These are phyloP conservation scores for Candida nemodendra DNA, from an alignment of 805 yeast species.

Conservation along the genomic window DNA sequence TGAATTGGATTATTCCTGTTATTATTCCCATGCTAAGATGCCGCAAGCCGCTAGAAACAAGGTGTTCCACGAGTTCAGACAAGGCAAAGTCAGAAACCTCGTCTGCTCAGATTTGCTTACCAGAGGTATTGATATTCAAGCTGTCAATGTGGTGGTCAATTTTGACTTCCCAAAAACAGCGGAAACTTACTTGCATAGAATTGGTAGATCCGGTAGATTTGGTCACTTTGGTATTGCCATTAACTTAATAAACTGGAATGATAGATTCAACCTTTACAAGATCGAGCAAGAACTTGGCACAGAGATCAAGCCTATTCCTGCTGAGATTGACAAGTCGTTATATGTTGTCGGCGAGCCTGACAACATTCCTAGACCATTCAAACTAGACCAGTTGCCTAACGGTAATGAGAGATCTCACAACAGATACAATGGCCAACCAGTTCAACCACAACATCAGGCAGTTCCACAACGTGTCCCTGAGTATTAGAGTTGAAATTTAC, in stretches of 20 bases:
- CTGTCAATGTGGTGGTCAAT: slow-evolving; percentile 96
- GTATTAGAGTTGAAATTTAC: slow-evolving; percentile 5
- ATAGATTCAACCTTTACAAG: slow-evolving; percentile 87
- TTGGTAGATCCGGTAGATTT: slow-evolving; percentile 98
- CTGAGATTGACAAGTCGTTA: slow-evolving; percentile 82
- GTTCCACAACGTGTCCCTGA: slow-evolving; percentile 16
- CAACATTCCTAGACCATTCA: slow-evolving; percentile 86
- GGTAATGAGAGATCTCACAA: slow-evolving; percentile 28
- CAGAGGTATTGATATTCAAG: slow-evolving; percentile 98
- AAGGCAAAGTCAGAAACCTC: slow-evolving; percentile 94
- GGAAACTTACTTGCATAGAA: slow-evolving; percentile 96
- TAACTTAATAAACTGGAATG: slow-evolving; percentile 95
- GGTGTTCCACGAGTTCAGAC: slow-evolving; percentile 98
- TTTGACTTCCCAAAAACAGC: slow-evolving; percentile 98
- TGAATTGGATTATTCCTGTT: slow-evolving; percentile 94
- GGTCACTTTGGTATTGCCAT: slow-evolving; percentile 98
- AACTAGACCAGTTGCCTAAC: slow-evolving; percentile 51
- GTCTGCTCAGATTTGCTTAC: slow-evolving; percentile 96
- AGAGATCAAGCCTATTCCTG: slow-evolving; percentile 95
- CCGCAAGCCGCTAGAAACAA: slow-evolving; percentile 95
- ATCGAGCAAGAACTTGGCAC: slow-evolving; percentile 98
- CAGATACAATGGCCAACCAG: slow-evolving; percentile 31
- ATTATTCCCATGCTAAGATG: slow-evolving; percentile 96
- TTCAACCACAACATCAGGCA: slow-evolving; percentile 22
- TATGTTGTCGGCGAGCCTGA: slow-evolving; percentile 82